These are phyloP conservation scores for Saccharomycopsis phalli DNA, from an alignment of 1,139 yeast species.

Conservation along the genomic window DNA sequence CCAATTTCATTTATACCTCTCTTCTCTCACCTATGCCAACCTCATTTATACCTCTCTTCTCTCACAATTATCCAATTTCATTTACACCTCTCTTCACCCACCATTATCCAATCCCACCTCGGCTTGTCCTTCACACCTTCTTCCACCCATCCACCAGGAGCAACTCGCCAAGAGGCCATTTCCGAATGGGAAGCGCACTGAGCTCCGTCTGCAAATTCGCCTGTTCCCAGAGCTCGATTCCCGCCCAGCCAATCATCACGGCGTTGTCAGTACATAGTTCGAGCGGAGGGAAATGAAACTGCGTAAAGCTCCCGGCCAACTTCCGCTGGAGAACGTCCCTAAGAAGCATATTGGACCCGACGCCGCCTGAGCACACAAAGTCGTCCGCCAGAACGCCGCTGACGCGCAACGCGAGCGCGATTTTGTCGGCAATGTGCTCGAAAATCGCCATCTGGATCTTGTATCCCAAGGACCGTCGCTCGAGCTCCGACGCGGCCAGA, in stretches of 20 bases:
- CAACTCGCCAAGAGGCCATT: slow-evolving; percentile 63
- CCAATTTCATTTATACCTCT: too few relatives aligned
- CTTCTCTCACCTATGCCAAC: too few relatives aligned
- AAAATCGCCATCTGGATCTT: slow-evolving; percentile 60
- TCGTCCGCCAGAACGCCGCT: slow-evolving; percentile 39
- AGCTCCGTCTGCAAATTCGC: slow-evolving; percentile 40
- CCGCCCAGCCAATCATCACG: slow-evolving; percentile 96
- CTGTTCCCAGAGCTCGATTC: slow-evolving; percentile 70
- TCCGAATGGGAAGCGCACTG: slow-evolving; percentile 50
- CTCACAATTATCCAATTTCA: too few relatives aligned
- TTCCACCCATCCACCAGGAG: slow-evolving; percentile 6
- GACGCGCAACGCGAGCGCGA: slow-evolving; percentile 37
- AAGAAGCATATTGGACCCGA: slow-evolving; percentile 64
- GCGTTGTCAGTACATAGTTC: slow-evolving; percentile 90
- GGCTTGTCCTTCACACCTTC: background rate
- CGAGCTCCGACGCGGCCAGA: slow-evolving; percentile 21
- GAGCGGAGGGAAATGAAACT: slow-evolving; percentile 59
- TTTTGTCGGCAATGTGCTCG: slow-evolving; percentile 59
- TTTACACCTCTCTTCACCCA: too few relatives aligned
- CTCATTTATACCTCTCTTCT: too few relatives aligned
- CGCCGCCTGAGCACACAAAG: slow-evolving; percentile 89
- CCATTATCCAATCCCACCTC: too few relatives aligned
- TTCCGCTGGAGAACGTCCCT: slow-evolving; percentile 40
- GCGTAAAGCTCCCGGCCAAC: slow-evolving; percentile 26
- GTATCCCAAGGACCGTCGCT: slow-evolving; percentile 41